These are phyloP conservation scores for Penicillium silybi DNA, from an alignment of 495 filamentous ascomycete species.

Conservation along the genomic window DNA sequence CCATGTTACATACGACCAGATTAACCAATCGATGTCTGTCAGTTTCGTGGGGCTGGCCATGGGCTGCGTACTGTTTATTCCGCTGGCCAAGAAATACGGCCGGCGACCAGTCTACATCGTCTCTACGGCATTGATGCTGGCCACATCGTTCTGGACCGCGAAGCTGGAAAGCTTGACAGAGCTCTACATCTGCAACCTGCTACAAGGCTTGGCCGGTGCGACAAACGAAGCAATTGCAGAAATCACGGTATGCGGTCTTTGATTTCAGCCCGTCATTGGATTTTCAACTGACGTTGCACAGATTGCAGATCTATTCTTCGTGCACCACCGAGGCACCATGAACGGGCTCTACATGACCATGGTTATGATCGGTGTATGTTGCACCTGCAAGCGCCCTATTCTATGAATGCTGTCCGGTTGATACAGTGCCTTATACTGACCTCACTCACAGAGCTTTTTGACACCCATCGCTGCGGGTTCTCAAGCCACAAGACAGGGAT, in stretches of 20 bases:
- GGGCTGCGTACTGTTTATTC: constrained; percentile 34
- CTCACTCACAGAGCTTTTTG: constrained; percentile 25
- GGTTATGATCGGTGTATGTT: constrained; percentile 35
- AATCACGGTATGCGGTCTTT: constrained; percentile 24
- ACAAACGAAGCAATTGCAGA: constrained; percentile 33
- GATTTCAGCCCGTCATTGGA: not conserved
- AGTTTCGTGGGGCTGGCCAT: constrained; percentile 30
- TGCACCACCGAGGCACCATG: constrained; percentile 34
- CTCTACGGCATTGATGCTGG: constrained; percentile 28
- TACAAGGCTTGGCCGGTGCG: constrained; percentile 32
- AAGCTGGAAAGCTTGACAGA: constrained; percentile 21
- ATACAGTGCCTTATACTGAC: not conserved
- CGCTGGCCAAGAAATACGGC: constrained; percentile 31
- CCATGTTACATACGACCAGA: constrained; percentile 20
- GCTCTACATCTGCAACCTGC: constrained; percentile 28
- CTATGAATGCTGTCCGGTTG: not conserved
- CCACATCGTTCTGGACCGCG: constrained; percentile 27
- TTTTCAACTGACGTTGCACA: constrained; percentile 4
- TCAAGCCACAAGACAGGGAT: constrained; percentile 30
- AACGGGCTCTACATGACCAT: constrained; percentile 36
- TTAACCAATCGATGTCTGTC: constrained; percentile 30
- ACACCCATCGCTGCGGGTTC: constrained; percentile 32
- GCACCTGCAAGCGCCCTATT: not conserved
- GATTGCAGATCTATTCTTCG: constrained; percentile 39
- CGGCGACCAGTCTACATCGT: constrained; percentile 33